Base-by-base conservation (phyloP, 2,329 filamentous ascomycete species). In the Venturia nashicola region DNA sequence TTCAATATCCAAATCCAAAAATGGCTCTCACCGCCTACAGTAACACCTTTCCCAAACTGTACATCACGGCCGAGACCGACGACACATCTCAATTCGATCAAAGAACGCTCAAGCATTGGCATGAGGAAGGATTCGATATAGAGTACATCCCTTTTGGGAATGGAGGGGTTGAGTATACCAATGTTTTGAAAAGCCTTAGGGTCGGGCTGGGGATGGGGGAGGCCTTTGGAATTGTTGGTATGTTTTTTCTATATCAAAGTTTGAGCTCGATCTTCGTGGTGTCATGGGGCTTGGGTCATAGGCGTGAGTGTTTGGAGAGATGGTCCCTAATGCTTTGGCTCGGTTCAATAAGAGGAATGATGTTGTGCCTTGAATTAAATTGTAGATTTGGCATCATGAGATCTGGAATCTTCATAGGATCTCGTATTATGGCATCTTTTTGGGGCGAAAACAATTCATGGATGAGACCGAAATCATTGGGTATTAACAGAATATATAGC, bases 221-320 rank as follows among this genome's bases (percentile, higher is more conserved):
- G 70, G 80, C 81, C 65, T 88, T 85, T 72, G 84, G 80, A 3
- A 81, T 87, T 67, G 79, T 87, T 71, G 83, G 83, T 86, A 77
- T 65, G 72, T 67, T 11, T 5, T 39, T 39, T 11, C 11, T 63
- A 14, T 42, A 11, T 42, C 4, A 27, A 27, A 27, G 27, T 27
- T 27, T 27, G 27, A 27, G 2, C 4, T 27, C 27, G 27, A 27
- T 27, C 2, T 27, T 27, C 27, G 27, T 27, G 27, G 27, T 46
- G 16, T 8, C 4, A 20, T 46, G 6, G 43, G 43, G 3, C 2
- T n/a, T 46, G 43, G 43, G n/a, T 27, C 27, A 27, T 27, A 4
- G 27, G 27, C 27, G 27, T 27, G 27, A 27, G 2, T 27, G 27
- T 27, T 27, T 27, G 27, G 43, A 20, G 1, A 14, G 42, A 43